phyloP scores from a whole-genome alignment of 805 yeast genomes.

The Tetrapisispora namnaoensis region DNA sequence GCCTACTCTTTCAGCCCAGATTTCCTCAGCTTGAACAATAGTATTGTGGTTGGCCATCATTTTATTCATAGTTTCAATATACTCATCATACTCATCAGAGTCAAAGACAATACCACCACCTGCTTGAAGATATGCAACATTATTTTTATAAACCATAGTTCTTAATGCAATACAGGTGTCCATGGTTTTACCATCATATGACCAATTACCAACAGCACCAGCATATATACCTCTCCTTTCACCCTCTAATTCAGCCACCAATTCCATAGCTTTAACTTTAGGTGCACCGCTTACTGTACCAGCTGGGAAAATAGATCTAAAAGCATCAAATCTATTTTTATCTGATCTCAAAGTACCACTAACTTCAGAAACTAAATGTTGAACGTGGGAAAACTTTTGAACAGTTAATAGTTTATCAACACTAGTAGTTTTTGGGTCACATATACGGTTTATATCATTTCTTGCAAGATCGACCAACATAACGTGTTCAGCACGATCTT shows the following conservation, averaged over 20 bases:
- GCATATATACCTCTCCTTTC: slow-evolving; percentile 97
- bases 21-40: slow-evolving; percentile 82
- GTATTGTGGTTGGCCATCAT: slow-evolving; percentile 90
- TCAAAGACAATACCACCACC: slow-evolving; percentile 98
- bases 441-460: slow-evolving; percentile 91
- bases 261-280: slow-evolving; percentile 91
- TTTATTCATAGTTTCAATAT: slow-evolving; percentile 92
- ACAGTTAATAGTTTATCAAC: slow-evolving; percentile 86
- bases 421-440: slow-evolving; percentile 71
- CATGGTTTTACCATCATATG: slow-evolving; percentile 90
- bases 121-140: slow-evolving; percentile 87
- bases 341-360: slow-evolving; percentile 80
- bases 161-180: slow-evolving; percentile 96
- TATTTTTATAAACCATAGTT: slow-evolving; percentile 92
- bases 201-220: slow-evolving; percentile 98
- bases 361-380: slow-evolving; percentile 92
- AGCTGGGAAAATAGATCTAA: slow-evolving; percentile 96
- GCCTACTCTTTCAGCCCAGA: slow-evolving; percentile 47
- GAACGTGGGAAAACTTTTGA: slow-evolving; percentile 92
- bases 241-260: slow-evolving; percentile 78
- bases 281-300: slow-evolving; percentile 99
- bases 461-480: slow-evolving; percentile 98
- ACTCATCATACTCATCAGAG: slow-evolving; percentile 91
- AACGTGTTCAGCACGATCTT: slow-evolving; percentile 96
- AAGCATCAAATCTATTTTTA: slow-evolving; percentile 90